Percentiles rank a stretch among this genome's conserved stretches.
These are phyloP conservation scores for Protomyces pachydermus DNA, from an alignment of 1,139 yeast genomes.

Conservation along the genomic window DNA sequence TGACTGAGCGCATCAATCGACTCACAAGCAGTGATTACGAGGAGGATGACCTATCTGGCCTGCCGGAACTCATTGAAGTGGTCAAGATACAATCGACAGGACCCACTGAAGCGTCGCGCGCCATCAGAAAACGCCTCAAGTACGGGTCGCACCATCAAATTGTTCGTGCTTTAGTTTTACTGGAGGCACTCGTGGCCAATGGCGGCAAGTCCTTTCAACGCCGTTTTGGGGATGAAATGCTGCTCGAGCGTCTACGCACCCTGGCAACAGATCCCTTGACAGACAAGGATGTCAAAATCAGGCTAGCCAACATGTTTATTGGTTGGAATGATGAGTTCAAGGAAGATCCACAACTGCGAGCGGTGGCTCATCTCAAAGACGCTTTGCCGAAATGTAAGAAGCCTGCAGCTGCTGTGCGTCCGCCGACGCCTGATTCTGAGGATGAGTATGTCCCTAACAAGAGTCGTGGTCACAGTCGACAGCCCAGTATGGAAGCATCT, in stretches of 20 bases:
- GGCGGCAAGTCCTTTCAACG: constrained; percentile 49
- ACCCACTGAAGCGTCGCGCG: constrained; percentile 23
- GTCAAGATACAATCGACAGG: constrained; percentile 38
- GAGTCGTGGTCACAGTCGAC: constrained; percentile 16
- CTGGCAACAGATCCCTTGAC: constrained; percentile 47
- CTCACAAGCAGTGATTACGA: constrained; percentile 42
- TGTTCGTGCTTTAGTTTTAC: constrained; percentile 58
- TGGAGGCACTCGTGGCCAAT: constrained; percentile 73
- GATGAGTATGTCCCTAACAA: constrained; percentile 30
- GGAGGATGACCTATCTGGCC: constrained; percentile 42
- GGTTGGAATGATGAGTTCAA: constrained; percentile 61
- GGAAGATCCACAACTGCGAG: constrained; percentile 50
- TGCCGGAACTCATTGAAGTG: constrained; percentile 47
- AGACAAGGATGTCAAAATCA: constrained; percentile 48
- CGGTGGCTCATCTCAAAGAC: constrained; percentile 49
- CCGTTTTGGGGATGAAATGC: constrained; percentile 61
- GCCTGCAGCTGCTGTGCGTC: constrained; percentile 26
- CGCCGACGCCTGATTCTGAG: constrained; percentile 35
- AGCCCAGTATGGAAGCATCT: not conserved
- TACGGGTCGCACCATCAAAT: constrained; percentile 67
- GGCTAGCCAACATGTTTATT: constrained; percentile 49
- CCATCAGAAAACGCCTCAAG: constrained; percentile 59
- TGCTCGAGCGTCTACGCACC: constrained; percentile 60
- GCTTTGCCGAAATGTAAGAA: constrained; percentile 40
- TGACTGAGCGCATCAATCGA: constrained; percentile 48